Evolutionary conservation across 129 eudicot genomes (phyloP).

Genomic region (sunflower (Helianthus annuus)): HanXRQr2.0-SUNRISE NC_035445.2:52841389-52841888

Average conservation of each 20-base stretch:
- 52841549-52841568: not conserved
- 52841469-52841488: not conserved
- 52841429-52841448: not conserved
- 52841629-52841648: not conserved
- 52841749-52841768: not conserved
- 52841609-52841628: not conserved
- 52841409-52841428: not conserved
- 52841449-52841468: not conserved
- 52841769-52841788: constrained; percentile 13
- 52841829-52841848: no score
- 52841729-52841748: constrained; percentile 20
- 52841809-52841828: no score
- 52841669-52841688: not conserved
- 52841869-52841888: not conserved
- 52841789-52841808: no score
- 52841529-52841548: not conserved
- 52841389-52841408: not conserved
- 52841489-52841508: no score
- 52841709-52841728: constrained; percentile 23
- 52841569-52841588: not conserved
- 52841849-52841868: not conserved
- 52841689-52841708: not conserved
- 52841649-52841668: not conserved
- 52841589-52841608: constrained; percentile 1
- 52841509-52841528: not conserved